Percentiles rank a stretch among this genome's conserved stretches.
These are phyloP conservation scores for Ophiostoma sp. DNA, from an alignment of 2,329 filamentous ascomycete genomes.

Conservation along the genomic window DNA sequence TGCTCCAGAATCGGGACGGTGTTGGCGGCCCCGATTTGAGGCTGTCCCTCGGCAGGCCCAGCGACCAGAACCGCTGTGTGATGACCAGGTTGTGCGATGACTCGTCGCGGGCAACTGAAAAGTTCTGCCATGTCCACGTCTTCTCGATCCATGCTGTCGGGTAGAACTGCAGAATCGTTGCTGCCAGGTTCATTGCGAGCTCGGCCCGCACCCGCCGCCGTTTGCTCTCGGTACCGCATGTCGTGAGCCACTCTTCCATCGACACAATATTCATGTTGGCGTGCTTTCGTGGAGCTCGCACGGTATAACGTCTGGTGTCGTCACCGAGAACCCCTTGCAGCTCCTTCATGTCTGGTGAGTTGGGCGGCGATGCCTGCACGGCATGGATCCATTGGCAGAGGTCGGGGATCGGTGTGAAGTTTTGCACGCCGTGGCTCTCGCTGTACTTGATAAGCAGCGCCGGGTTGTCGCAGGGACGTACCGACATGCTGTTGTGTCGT, in stretches of 20 bases:
- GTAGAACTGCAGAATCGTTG: slow-evolving; percentile 26
- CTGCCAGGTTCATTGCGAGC: slow-evolving; percentile 25
- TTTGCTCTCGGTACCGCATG: slow-evolving; percentile 22
- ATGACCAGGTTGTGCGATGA: slow-evolving; percentile 24
- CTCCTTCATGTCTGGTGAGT: slow-evolving; percentile 19
- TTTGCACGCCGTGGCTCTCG: slow-evolving; percentile 23
- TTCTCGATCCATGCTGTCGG: slow-evolving; percentile 27
- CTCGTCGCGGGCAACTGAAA: slow-evolving; percentile 22
- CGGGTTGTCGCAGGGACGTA: slow-evolving; percentile 16
- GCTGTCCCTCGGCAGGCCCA: neutral
- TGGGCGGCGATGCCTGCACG: slow-evolving; percentile 22
- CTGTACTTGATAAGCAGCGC: slow-evolving; percentile 25
- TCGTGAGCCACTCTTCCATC: slow-evolving; percentile 27
- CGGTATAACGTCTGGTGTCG: neutral
- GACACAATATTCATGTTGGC: slow-evolving; percentile 24
- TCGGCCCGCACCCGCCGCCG: slow-evolving; percentile 22
- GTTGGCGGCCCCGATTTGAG: slow-evolving; percentile 10
- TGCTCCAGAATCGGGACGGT: slow-evolving; percentile 25
- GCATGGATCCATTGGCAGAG: slow-evolving; percentile 26
- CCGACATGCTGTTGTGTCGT: slow-evolving; percentile 19
- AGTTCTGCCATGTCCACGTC: slow-evolving; percentile 27
- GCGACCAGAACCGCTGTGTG: slow-evolving; percentile 19
- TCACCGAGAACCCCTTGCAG: neutral
- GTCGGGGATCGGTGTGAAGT: slow-evolving; percentile 25
- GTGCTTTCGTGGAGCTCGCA: neutral